Evolutionary conservation across 139 green algal genomes (phyloP), one percentile per base, ranked within the genome.

Genomic region (Mesotaenium endlicherianum): DNA sequence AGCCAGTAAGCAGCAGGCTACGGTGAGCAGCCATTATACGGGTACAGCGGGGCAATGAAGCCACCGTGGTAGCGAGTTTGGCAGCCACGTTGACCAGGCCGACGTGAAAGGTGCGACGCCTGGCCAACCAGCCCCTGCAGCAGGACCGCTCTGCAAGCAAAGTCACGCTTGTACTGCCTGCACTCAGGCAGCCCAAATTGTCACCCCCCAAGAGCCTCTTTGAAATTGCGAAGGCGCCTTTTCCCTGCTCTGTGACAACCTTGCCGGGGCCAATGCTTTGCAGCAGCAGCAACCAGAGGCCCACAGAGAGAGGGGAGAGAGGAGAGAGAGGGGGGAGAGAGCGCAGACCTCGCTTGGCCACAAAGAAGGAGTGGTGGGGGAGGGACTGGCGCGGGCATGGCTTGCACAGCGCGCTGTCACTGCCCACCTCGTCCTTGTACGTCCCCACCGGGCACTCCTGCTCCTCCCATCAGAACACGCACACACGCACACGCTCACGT

Each of bases 381-480:
- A 85, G 45, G 0, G 30, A 20, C 4, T 76, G 74, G 1, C 30
- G 31, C 3, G 80, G 71, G 45, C 80, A 86, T 5, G 0, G 8
- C 39, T 50, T 14, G 71, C 80, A 86, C 26, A 86, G 80, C n/a
- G 74, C 36, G 11, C 20, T 26, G n/a, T 86, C 49, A 17, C 26
- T 81, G 0, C 80, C 80, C 16, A 30, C n/a, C 30, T 71, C 26
- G 71, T 50, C 41, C 71, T 86, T 86, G 80, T 86, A 86, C 6
- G 80, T 86, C 0, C 80, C 80, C 11, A 86, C 39, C 6, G 70
- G 80, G 49, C 80, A 86, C 30, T 85, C 79, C 71, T 80, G 71
- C 31, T 43, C 30, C 53, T 34, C 20, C 20, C 20, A 64, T 64
- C 26, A 64, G 26, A 34, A 64, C 20, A 64, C 26, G 53, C 26